Base-by-base conservation (phyloP, 78 protist genomes). In the Dictyostelium purpureum region DNA sequence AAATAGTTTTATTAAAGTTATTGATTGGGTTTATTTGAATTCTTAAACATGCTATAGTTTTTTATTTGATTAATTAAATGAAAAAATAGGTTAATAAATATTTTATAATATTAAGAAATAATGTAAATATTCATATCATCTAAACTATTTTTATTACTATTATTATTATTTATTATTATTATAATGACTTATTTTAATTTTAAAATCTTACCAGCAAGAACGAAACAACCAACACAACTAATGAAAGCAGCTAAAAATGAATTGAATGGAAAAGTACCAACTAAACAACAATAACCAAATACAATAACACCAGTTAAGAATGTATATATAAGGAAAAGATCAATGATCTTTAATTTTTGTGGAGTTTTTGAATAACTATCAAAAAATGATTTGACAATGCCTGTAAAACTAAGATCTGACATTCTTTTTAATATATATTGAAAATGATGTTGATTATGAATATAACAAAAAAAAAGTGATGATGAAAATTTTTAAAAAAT, bases 221-320 rank as follows among this genome's bases (percentile, higher is more conserved):
- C 79, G 28, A 93, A 92, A 38, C 77, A 37, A 69, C 97, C 97
- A 66, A 96, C 94, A 66, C 80, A 43, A 31, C 95, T 88, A 66
- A 96, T 71, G 89, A 96, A 96, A 26, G 95, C 94, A 71, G 95
- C 78, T 63, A 96, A 82, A 88, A 96, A 93, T 40, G 96, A 77
- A 91, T 93, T 96, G 95, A 96, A 96, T 63, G 97, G 97, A 80
- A 81, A 88, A 43, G 96, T 88, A 78, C 97, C 97, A 77, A 93
- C 97, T 4, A 93, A 49, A 61, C 71, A 35, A 87, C 94, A 76
- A 75, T 96, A 96, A 12, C 83, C 88, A 69, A 96, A 93, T 43
- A 93, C 96, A 82, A 82, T 19, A 49, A 87, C 77, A 70, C 94
- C 97, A 59, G 89, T 79, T 7, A 89, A 1, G 49, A 89, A 77